A percentile compares a stretch with the other conserved stretches of the same genome.
These are phyloP conservation scores for Oryza rufipogon DNA, from an alignment of 176 grass and related monocot genomes.

Conservation along the genomic window DNA sequence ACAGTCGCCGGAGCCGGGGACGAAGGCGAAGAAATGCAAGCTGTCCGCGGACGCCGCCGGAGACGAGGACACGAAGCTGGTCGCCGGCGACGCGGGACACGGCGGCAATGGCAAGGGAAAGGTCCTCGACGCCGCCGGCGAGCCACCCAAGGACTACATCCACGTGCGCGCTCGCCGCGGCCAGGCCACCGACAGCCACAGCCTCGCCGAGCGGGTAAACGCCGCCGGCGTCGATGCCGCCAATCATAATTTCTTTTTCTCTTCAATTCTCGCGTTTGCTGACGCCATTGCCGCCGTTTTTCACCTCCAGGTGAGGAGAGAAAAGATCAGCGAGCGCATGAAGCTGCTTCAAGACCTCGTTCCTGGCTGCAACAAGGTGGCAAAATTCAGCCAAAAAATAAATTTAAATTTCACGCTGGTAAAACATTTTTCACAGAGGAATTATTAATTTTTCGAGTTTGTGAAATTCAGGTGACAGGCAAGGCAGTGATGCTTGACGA, in stretches of 20 bases:
- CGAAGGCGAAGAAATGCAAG: constrained; percentile 51
- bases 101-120: constrained; percentile 19
- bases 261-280: background rate
- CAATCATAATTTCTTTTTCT: background rate
- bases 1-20: constrained; percentile 40
- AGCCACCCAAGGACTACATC: constrained; percentile 64
- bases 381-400: background rate
- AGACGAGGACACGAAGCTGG: background rate
- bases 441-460: background rate
- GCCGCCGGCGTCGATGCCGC: background rate
- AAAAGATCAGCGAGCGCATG: constrained; percentile 88
- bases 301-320: constrained; percentile 72
- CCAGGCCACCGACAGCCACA: constrained; percentile 80
- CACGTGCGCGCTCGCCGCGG: constrained; percentile 70
- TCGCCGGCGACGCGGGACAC: background rate
- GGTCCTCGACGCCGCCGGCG: background rate
- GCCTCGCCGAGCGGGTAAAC: constrained; percentile 67
- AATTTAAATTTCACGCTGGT: background rate
- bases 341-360: constrained; percentile 86
- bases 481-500: constrained; percentile 85
- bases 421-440: background rate
- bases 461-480: constrained; percentile 53
- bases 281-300: background rate
- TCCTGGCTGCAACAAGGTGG: constrained; percentile 85
- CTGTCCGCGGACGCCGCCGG: background rate